Conservation (phyloP, 371 early-diverging fungal genomes). For the Mucor piriformis region DNA sequence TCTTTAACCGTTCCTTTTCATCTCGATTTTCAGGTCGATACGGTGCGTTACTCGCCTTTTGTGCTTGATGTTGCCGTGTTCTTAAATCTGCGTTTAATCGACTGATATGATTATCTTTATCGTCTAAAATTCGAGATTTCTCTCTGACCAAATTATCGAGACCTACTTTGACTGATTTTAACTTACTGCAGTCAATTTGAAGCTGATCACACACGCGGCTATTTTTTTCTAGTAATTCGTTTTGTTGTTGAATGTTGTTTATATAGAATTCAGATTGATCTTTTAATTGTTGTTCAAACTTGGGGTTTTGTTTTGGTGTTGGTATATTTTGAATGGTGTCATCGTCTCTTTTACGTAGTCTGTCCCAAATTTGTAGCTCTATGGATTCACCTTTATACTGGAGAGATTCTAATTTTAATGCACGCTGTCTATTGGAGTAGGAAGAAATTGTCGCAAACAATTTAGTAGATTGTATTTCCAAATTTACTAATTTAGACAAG, state of each 20-base stretch:
- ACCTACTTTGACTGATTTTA: conserved; percentile 23
- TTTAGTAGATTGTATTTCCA: conserved; percentile 31
- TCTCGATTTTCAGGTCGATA: background rate
- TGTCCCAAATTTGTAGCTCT: conserved; percentile 27
- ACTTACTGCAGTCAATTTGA: conserved; percentile 19
- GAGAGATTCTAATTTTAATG: conserved; percentile 23
- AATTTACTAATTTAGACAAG: conserved; percentile 22
- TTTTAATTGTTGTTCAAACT: conserved; percentile 29
- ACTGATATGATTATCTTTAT: conserved; percentile 36
- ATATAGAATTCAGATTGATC: conserved; percentile 35
- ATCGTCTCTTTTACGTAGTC: conserved; percentile 27
- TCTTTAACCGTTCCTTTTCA: conserved; percentile 18
- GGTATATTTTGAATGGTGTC: conserved; percentile 2
- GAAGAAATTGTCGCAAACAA: conserved; percentile 22
- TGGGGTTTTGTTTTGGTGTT: background rate
- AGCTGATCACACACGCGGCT: conserved; percentile 15
- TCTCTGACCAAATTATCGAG: conserved; percentile 38
- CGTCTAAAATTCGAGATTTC: conserved; percentile 34
- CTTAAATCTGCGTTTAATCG: conserved; percentile 23
- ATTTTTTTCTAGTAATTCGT: conserved; percentile 24
- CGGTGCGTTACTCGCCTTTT: conserved; percentile 7
- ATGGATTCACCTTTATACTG: conserved; percentile 26
- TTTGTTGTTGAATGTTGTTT: conserved; percentile 35
- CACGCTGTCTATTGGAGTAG: conserved; percentile 20
- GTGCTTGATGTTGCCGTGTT: conserved; percentile 6